phyloP scores from a whole-genome alignment of 164 flowering plant species.

The Platanus orientalis region DNA sequence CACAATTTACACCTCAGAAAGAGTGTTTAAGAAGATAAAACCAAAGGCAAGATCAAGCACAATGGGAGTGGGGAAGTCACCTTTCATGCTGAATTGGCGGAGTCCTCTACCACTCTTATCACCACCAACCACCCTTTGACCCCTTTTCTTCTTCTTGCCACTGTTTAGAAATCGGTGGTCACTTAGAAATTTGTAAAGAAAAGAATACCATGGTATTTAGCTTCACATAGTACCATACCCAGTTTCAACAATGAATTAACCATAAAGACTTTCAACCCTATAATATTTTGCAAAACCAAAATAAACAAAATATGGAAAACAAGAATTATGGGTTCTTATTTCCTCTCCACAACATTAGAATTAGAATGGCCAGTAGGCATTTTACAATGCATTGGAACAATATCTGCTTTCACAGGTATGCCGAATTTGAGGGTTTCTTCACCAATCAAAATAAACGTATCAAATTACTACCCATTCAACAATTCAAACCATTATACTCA shows the following conservation, averaged over 20 bases:
- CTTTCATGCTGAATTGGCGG: conserved; percentile 97
- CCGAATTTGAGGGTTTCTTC: not conserved
- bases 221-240: not conserved
- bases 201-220: not conserved
- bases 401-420: not conserved
- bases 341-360: not conserved
- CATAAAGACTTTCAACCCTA: not conserved
- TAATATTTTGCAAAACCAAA: not conserved
- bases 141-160: conserved; percentile 74
- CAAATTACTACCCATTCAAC: no score
- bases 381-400: not conserved
- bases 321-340: not conserved
- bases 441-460: not conserved
- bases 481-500: conserved; percentile 6
- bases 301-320: not conserved
- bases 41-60: no score
- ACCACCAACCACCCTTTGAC: conserved; percentile 58
- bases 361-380: not conserved
- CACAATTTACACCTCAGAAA: not conserved
- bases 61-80: conserved; percentile 23
- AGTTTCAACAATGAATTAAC: not conserved
- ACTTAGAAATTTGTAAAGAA: not conserved
- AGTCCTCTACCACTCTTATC: conserved; percentile 95
- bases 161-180: conserved; percentile 23
- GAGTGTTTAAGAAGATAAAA: not conserved